Conservation (phyloP, 1,284 basidiomycete species). For the Tilletiopsis washingtonensis region DNA sequence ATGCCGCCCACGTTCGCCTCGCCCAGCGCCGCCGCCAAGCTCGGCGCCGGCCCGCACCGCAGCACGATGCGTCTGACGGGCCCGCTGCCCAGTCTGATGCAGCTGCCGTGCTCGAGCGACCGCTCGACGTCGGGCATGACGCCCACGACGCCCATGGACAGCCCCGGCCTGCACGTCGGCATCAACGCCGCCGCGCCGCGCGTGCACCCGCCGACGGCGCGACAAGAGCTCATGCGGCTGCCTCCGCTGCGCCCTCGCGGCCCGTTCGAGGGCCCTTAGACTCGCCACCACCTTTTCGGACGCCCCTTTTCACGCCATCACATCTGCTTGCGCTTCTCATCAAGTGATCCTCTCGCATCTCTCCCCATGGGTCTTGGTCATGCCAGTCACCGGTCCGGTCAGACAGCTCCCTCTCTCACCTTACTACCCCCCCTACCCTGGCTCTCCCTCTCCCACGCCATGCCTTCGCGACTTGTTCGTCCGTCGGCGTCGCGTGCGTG, state of each 20-base stretch:
- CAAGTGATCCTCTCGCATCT: not conserved
- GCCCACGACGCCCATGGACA: not conserved
- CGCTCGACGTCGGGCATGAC: not conserved
- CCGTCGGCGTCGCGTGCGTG: no score
- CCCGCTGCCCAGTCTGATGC: not conserved
- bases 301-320: not conserved
- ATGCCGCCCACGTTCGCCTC: not conserved
- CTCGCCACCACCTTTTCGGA: not conserved
- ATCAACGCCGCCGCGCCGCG: no score
- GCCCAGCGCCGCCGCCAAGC: not conserved
- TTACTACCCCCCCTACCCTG: no score
- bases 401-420: no score
- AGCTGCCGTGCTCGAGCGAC: not conserved
- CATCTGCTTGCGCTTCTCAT: not conserved
- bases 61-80: not conserved
- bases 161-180: not conserved
- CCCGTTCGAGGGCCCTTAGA: not conserved
- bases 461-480: no score
- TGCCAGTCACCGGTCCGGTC: no score
- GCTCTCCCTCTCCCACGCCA: no score
- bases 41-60: not conserved
- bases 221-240: not conserved
- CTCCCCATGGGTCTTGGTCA: not conserved
- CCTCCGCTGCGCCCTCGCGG: not conserved
- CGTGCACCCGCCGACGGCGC: no score